These are phyloP conservation scores for Phoenix dactylifera DNA, from an alignment of 176 grass and related monocot species.

Conservation along the genomic window DNA sequence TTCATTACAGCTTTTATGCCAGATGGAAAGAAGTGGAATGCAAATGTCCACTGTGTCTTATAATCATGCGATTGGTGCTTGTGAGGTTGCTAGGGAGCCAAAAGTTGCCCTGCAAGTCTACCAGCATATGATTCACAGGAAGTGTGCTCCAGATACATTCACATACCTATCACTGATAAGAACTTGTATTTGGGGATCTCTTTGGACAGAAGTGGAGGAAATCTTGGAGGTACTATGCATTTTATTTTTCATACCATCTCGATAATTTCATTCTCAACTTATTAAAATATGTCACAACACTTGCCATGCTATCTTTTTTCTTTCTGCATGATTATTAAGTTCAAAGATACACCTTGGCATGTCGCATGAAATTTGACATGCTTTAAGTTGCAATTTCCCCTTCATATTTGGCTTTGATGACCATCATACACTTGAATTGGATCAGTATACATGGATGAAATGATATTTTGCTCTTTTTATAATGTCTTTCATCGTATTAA, in stretches of 20 bases:
- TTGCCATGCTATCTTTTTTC: too few relatives aligned
- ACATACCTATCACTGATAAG: slow-evolving; percentile 77
- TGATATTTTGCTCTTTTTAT: too few relatives aligned
- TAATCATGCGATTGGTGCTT: slow-evolving; percentile 85
- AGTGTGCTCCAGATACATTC: slow-evolving; percentile 61
- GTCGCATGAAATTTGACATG: too few relatives aligned
- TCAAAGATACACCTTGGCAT: too few relatives aligned
- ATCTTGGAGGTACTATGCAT: slow-evolving; percentile 54
- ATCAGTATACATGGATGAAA: too few relatives aligned
- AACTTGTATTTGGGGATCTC: slow-evolving; percentile 77
- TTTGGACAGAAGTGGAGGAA: slow-evolving; percentile 76
- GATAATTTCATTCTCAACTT: too few relatives aligned
- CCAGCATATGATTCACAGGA: slow-evolving; percentile 45
- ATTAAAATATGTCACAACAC: too few relatives aligned
- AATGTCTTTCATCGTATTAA: too few relatives aligned
- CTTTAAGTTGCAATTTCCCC: too few relatives aligned
- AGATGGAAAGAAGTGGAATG: slow-evolving; percentile 67
- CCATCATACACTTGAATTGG: too few relatives aligned
- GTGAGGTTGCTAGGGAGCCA: slow-evolving; percentile 59
- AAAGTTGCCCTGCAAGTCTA: slow-evolving; percentile 71
- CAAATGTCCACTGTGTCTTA: slow-evolving; percentile 55
- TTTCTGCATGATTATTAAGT: too few relatives aligned
- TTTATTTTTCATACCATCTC: not conserved
- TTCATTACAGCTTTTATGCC: slow-evolving; percentile 69
- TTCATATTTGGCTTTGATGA: too few relatives aligned